Base-by-base conservation (phyloP, 2,329 filamentous ascomycete genomes). In the Ophiostoma himal-ulmi region DNA sequence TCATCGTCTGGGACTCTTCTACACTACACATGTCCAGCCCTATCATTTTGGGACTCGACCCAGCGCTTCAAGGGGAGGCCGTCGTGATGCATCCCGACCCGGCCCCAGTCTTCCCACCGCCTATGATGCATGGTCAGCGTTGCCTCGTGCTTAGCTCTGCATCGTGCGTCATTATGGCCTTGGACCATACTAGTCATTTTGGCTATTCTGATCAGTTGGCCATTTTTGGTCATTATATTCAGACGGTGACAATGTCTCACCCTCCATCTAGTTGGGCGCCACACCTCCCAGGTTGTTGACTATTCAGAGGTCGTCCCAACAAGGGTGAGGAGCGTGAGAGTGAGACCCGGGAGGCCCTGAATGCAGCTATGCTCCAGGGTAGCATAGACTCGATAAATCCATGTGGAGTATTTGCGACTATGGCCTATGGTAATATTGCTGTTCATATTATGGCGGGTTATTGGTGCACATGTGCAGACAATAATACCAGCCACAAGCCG, bases 41-140 rank as follows among this genome's bases (percentile, higher is more conserved):
- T 57, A 60, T 44, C 10, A 17, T 54, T 67, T 60, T 39, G 69
- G 48, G 66, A 62, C 41, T 36, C 52, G 64, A 37, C 22, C 60
- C 20, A 36, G 69, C 69, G 64, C 69, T 70, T 70, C 64, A 36
- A 70, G 69, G 26, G 69, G 69, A 70, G 69, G 69, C 69, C 69
- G 54, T 70, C 36, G 66, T 13, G 26, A 41, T 37, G 48, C 48
- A 41, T 26, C 14, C 57, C 57, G 26, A 62, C 26, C 57, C n/a
- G 52, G 52, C 52, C 52, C 52, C 52, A 26, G 44, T 48, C 44
- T 57, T 26, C 11, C 52, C 52, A 26, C 26, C 22, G 52, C 20
- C 44, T 17, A 11, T 11, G 22, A 17, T 26, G 39, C 37, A 44
- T 41, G n/a, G 22, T 67, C 64, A 48, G 64, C 64, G 37, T 67